Percentiles rank a stretch among this genome's conserved stretches.
Evolutionary conservation across 805 yeast genomes (phyloP).

Genomic region (Candida glaebosa): DNA sequence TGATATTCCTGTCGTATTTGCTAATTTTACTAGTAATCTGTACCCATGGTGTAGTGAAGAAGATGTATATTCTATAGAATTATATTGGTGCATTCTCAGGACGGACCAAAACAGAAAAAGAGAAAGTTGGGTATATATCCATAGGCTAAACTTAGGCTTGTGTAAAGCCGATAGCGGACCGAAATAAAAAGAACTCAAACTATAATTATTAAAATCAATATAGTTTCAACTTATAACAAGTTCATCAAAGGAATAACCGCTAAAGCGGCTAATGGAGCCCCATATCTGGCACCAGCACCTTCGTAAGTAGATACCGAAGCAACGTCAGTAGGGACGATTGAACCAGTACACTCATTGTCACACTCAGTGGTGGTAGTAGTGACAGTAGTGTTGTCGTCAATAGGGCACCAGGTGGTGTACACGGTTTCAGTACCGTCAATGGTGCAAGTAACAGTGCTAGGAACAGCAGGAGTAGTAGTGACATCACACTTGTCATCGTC

Average conservation of each 20-base stretch:
- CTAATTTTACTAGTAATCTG: too few relatives aligned
- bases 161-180: too few relatives aligned
- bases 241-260: constrained; percentile 29
- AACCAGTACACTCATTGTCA: constrained; percentile 23
- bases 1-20: too few relatives aligned
- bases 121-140: too few relatives aligned
- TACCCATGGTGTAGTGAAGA: too few relatives aligned
- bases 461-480: constrained; percentile 25
- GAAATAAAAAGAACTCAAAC: too few relatives aligned
- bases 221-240: constrained; percentile 27
- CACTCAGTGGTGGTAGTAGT: constrained; percentile 18
- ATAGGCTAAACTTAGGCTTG: too few relatives aligned
- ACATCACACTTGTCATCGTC: constrained; percentile 24
- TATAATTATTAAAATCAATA: too few relatives aligned
- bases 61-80: too few relatives aligned
- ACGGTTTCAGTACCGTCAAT: constrained; percentile 25
- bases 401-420: constrained; percentile 33
- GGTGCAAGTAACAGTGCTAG: constrained; percentile 18
- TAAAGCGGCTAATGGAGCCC: constrained; percentile 21
- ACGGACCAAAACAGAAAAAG: too few relatives aligned
- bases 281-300: constrained; percentile 12
- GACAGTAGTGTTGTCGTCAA: constrained; percentile 10
- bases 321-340: constrained; percentile 9
- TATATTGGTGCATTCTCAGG: too few relatives aligned
- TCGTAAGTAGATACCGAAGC: constrained; percentile 11